phyloP scores from a whole-genome alignment of 257 asterid species.

The Solanum paucissectum region DNA sequence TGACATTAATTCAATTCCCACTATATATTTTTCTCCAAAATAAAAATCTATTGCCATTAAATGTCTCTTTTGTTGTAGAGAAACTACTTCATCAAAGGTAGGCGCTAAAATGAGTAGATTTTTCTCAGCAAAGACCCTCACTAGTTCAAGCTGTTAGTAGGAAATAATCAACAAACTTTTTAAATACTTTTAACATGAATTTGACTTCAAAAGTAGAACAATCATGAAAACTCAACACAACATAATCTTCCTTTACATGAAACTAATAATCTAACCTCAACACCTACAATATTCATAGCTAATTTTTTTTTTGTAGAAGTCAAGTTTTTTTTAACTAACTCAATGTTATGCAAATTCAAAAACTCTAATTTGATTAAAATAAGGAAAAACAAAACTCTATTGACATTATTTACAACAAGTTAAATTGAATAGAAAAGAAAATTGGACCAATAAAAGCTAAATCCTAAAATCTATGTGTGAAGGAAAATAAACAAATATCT shows the following conservation, averaged over 20 bases:
- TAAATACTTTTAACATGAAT: neutral
- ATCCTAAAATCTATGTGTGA: neutral
- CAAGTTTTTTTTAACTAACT: neutral
- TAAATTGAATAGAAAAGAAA: too few species aligned
- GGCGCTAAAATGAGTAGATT: neutral
- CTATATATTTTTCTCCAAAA: neutral
- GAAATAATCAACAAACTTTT: neutral
- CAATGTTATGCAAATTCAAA: neutral
- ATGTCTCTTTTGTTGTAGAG: neutral
- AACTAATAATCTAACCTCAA: neutral
- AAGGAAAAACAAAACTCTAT: neutral
- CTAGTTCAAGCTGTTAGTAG: neutral
- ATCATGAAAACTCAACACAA: too few species aligned
- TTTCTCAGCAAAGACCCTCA: neutral
- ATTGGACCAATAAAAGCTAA: neutral
- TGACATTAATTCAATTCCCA: neutral
- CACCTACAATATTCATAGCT: too few species aligned
- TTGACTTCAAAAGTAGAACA: too few species aligned
- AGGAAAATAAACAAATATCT: too few species aligned
- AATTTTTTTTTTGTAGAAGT: neutral
- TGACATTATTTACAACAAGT: neutral
- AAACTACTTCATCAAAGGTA: neutral
- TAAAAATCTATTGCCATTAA: too few species aligned
- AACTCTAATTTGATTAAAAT: neutral
- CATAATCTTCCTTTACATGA: too few species aligned